phyloP scores from a whole-genome alignment of 257 asterid genomes.

The Lavandula angustifolia region DNA sequence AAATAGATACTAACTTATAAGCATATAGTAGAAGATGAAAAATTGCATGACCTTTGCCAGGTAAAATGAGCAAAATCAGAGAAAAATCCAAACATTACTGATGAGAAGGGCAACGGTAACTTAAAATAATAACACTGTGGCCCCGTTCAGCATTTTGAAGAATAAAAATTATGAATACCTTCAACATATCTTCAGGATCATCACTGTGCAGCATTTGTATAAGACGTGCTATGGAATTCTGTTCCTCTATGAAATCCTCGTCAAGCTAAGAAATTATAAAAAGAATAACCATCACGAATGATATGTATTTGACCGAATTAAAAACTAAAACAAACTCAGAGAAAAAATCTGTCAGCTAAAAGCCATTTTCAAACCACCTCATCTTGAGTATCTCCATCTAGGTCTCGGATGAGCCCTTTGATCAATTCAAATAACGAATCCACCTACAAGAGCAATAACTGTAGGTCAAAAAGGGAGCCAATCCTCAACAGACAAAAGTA shows the following conservation, averaged over 20 bases:
- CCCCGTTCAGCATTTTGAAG: slow-evolving; percentile 8
- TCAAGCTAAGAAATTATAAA: slow-evolving; percentile 60
- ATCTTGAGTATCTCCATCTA: slow-evolving; percentile 61
- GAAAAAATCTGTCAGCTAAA: slow-evolving; percentile 19
- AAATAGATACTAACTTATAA: slow-evolving; percentile 1
- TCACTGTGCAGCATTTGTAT: slow-evolving; percentile 87
- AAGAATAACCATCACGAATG: slow-evolving; percentile 11
- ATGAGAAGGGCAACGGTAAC: slow-evolving; percentile 1
- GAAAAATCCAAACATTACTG: background rate
- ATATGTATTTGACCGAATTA: slow-evolving; percentile 6
- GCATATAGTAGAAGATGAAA: background rate
- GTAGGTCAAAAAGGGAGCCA: slow-evolving; percentile 35
- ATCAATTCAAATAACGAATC: slow-evolving; percentile 86
- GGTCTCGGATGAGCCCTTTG: slow-evolving; percentile 81
- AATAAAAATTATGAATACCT: slow-evolving; percentile 50
- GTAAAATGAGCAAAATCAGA: too few species aligned
- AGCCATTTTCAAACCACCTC: slow-evolving; percentile 59
- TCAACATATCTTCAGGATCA: slow-evolving; percentile 89
- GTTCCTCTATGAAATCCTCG: slow-evolving; percentile 95
- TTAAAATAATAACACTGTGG: slow-evolving; percentile 21
- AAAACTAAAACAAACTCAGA: slow-evolving; percentile 5
- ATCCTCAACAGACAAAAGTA: slow-evolving; percentile 23
- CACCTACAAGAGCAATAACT: slow-evolving; percentile 57
- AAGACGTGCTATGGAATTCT: slow-evolving; percentile 83
- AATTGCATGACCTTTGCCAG: background rate